These are phyloP conservation scores for Podaxis rugospora DNA, from an alignment of 768 basidiomycete species.

Conservation along the genomic window DNA sequence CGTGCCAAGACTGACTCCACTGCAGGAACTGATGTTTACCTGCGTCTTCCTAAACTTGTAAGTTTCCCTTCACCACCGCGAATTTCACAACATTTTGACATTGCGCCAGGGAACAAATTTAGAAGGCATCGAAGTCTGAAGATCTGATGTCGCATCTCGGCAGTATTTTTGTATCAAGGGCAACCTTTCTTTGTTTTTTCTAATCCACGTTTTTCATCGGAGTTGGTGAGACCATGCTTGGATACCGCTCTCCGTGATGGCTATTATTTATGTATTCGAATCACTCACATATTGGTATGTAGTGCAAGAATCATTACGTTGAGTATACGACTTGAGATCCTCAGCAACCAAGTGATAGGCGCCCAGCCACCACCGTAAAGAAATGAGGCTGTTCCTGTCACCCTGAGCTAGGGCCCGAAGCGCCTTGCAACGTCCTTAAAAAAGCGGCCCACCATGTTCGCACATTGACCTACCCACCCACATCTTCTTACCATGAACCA, in stretches of 20 bases:
- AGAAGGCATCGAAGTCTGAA: slow-evolving; percentile 76
- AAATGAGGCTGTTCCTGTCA: slow-evolving; percentile 1
- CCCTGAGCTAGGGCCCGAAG: not conserved
- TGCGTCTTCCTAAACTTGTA: slow-evolving; percentile 78
- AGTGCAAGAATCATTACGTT: not conserved
- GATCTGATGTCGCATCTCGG: not conserved
- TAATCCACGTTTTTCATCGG: not conserved
- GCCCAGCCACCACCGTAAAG: not conserved
- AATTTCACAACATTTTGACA: not conserved
- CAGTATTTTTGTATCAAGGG: not conserved
- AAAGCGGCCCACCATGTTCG: not conserved
- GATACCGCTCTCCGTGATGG: not conserved
- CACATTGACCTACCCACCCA: not conserved
- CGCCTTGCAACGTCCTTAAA: not conserved
- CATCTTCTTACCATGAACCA: slow-evolving; percentile 5
- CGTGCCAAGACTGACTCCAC: not conserved
- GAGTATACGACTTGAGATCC: not conserved
- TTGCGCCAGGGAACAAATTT: slow-evolving; percentile 69
- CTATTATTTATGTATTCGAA: not conserved
- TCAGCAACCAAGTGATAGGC: not conserved
- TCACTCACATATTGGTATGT: not conserved
- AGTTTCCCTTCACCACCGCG: slow-evolving; percentile 20
- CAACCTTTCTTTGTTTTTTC: not conserved
- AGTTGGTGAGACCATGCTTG: not conserved
- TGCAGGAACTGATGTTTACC: slow-evolving; percentile 76